Evolutionary conservation across 805 yeast species (phyloP).

Genomic region (Candida yuanshanica): DNA sequence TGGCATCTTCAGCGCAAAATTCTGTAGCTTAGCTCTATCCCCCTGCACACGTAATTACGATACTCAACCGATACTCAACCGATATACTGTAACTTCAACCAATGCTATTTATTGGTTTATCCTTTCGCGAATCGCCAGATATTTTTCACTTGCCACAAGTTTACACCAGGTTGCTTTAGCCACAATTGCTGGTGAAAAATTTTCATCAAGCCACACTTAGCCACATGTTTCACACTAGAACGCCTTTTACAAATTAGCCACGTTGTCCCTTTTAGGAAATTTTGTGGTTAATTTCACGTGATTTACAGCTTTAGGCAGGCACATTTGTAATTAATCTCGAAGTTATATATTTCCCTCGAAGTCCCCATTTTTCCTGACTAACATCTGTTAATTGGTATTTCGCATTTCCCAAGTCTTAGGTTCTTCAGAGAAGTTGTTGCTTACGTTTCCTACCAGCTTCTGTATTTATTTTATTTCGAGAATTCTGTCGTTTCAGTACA

Average conservation of each 20-base stretch:
- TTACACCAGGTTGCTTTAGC: slow-evolving; percentile 1
- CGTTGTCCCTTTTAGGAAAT: slow-evolving; percentile 2
- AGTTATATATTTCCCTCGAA: not conserved
- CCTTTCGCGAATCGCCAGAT: not conserved
- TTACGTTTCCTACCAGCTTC: not conserved
- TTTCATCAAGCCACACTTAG: slow-evolving; percentile 1
- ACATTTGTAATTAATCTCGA: not conserved
- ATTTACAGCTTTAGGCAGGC: not conserved
- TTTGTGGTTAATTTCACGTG: slow-evolving; percentile 16
- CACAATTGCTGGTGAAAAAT: slow-evolving; percentile 1
- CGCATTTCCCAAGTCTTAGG: not conserved
- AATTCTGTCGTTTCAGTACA: too few relatives aligned
- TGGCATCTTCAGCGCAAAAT: too few relatives aligned
- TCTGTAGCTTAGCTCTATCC: too few relatives aligned
- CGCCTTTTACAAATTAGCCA: too few relatives aligned
- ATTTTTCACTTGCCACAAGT: too few relatives aligned
- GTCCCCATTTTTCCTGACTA: not conserved
- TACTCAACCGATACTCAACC: too few relatives aligned
- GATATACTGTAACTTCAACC: too few relatives aligned
- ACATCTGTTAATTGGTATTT: not conserved
- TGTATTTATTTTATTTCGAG: not conserved
- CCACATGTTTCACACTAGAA: slow-evolving; percentile 1
- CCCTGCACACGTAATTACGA: too few relatives aligned
- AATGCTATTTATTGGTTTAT: too few relatives aligned
- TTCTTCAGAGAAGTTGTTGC: not conserved